phyloP scores from a whole-genome alignment of 306 rosid species.

The Quercus parvula region DNA sequence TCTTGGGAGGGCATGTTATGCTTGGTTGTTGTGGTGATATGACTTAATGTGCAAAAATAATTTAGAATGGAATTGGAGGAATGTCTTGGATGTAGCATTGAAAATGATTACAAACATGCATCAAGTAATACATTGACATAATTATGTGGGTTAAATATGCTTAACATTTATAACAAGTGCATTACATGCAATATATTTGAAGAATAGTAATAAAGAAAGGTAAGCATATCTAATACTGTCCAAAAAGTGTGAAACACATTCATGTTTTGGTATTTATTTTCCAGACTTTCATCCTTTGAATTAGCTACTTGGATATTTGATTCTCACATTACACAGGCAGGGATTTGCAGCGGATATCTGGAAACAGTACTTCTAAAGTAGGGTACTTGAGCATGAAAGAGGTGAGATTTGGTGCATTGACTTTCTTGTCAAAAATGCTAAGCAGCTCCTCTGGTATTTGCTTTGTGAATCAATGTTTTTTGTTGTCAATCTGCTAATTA shows the following conservation, averaged over 20 bases:
- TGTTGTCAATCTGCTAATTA: background rate
- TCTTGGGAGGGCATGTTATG: too few species aligned
- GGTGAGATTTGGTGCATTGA: conserved; percentile 32
- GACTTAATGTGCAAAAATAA: too few species aligned
- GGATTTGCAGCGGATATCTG: conserved; percentile 88
- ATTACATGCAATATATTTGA: too few species aligned
- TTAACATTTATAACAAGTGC: too few species aligned
- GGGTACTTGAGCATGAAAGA: conserved; percentile 54
- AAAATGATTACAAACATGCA: too few species aligned
- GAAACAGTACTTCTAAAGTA: conserved; percentile 60
- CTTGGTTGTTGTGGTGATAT: too few species aligned
- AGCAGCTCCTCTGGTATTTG: background rate
- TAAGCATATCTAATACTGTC: background rate
- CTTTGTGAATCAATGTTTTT: background rate
- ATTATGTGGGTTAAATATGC: too few species aligned
- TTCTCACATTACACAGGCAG: conserved; percentile 77
- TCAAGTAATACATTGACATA: too few species aligned
- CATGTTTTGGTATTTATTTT: background rate
- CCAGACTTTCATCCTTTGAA: background rate
- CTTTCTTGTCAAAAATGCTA: background rate
- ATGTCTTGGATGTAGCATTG: too few species aligned
- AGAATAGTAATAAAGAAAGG: background rate
- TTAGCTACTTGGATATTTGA: conserved; percentile 43
- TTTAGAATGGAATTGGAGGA: too few species aligned
- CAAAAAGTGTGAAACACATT: background rate